Evolutionary conservation across 805 yeast genomes (phyloP), one percentile per base, ranked within the genome.

Genomic region (Wickerhamiella musiphila): DNA sequence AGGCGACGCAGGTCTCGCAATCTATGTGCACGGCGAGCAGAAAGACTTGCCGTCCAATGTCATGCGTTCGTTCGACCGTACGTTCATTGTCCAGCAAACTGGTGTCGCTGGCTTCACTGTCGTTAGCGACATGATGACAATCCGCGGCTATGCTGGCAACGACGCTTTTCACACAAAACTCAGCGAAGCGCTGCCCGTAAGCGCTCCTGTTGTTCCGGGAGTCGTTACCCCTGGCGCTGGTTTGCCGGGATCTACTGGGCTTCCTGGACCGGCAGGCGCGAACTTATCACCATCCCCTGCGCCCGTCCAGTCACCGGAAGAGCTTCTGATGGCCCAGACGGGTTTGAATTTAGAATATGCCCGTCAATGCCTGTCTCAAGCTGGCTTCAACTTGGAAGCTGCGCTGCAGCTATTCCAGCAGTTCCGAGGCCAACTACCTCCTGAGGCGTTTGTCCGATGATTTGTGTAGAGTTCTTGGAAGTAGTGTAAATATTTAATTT

Each of bases 11-110:
- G 94, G 93, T 5, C 70, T 90, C 45, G 62, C 78, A 46, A 66
- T 86, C 28, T 61, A 71, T 1, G 55, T 86, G 11, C 98, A 90
- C 56, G 98, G 98, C 4, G 73, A 68, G 36, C 86, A 70, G 48
- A 72, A 70, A 31, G 96, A 90, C 53, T 26, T 41, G 21, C 36
- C 47, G 33, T 37, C 36, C 22, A 42, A 74, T 22, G 58, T 68
- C 4, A 63, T 62, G 42, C 76, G 90, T 49, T 70, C 90, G 7
- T 90, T 90, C 53, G 98, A 90, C 52, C 66, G 98, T 48, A 64
- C 75, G 1, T 72, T 90, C 49, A 61, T 79, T n/a, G 58, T 78
- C 17, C 73, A 83, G 2, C 74, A 73, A 2, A 76, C 74, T 10
- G 67, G 72, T 12, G n/a, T 7, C 14, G 65, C 66, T 35, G 78